Evolutionary conservation across 2,329 filamentous ascomycete genomes (phyloP).

Genomic region (Neofusicoccum sp.): DNA sequence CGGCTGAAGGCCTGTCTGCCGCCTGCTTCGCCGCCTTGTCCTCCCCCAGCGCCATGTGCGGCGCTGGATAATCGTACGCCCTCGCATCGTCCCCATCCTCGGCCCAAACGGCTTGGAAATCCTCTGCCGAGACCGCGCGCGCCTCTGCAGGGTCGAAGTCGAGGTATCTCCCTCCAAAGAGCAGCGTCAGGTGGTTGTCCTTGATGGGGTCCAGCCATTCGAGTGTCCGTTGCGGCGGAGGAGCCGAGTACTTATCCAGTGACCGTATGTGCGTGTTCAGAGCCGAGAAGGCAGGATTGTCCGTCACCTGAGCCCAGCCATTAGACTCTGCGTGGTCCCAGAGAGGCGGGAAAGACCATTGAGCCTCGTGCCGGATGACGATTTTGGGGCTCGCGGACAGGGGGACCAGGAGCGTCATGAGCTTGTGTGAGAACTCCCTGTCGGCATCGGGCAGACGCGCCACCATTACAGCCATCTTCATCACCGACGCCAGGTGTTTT

Average conservation of each 20-base stretch:
- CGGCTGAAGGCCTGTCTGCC: not conserved
- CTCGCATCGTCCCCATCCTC: slow-evolving; percentile 22
- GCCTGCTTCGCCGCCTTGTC: not conserved
- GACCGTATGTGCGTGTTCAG: slow-evolving; percentile 45
- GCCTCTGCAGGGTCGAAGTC: slow-evolving; percentile 43
- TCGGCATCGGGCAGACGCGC: slow-evolving; percentile 37
- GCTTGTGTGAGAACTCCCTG: slow-evolving; percentile 37
- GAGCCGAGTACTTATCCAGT: slow-evolving; percentile 43
- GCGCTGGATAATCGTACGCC: slow-evolving; percentile 20
- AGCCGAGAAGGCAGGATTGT: slow-evolving; percentile 41
- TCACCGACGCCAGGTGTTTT: slow-evolving; percentile 47
- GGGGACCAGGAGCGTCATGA: slow-evolving; percentile 44
- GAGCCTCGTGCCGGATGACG: slow-evolving; percentile 53
- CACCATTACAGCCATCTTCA: slow-evolving; percentile 47
- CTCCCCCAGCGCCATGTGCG: slow-evolving; percentile 34
- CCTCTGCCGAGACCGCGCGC: slow-evolving; percentile 35
- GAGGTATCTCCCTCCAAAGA: slow-evolving; percentile 48
- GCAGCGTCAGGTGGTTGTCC: slow-evolving; percentile 44
- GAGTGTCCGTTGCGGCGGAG: slow-evolving; percentile 37
- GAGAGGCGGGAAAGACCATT: slow-evolving; percentile 47
- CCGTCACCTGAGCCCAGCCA: slow-evolving; percentile 36
- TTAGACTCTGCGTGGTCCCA: slow-evolving; percentile 40
- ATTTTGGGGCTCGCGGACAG: slow-evolving; percentile 51
- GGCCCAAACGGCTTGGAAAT: slow-evolving; percentile 40
- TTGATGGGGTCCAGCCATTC: slow-evolving; percentile 42